Evolutionary conservation across 164 flowering plant species (phyloP), one percentile per base, ranked within the genome.

Genomic region (Umbilicus rupestris): DNA sequence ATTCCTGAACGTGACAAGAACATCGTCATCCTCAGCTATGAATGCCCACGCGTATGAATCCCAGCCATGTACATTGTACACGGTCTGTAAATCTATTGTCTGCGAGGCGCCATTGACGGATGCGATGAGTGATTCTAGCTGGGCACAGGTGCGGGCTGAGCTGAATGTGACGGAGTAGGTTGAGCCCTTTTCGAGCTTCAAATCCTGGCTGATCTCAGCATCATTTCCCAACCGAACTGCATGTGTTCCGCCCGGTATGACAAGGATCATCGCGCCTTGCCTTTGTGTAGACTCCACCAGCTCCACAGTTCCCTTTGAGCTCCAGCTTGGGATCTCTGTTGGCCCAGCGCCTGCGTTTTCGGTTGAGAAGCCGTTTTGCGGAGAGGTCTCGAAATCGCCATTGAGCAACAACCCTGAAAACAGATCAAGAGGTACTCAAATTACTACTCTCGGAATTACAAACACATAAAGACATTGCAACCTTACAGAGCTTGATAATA

Each of bases 141-240:
- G 96, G 1, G 99, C 99, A 74, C 99, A 94, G 3, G 99, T 94
- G 70, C 99, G 85, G 3, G 99, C 96, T 33, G 97, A 97, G 66
- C 88, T 87, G 80, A 94, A 91, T 16, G 97, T 87, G 69, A 94
- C 70, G 0, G 97, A 83, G 78, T 91, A 94, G 5, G 72, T 42
- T 0, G 82, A 75, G 12, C 96, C 95, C 65, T 89, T 91, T 77
- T 94, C 99, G 49, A 91, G 78, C 75, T 68, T 79, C 26, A 91
- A 60, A n/a, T 81, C 86, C 64, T 94, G 99, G 75, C 83, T 83
- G 66, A 94, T 81, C 77, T 84, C 87, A 1, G 99, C 95, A 68
- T 94, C 96, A 74, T 91, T 94, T 55, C 97, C 93, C 24, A 94
- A 75, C 55, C 97, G 66, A n/a, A 80, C 88, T 7, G 96, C 99